A percentile compares a stretch with the other conserved stretches of the same genome.
Conservation (phyloP, 129 eudicot genomes). For the Cynara cardunculus region DNA sequence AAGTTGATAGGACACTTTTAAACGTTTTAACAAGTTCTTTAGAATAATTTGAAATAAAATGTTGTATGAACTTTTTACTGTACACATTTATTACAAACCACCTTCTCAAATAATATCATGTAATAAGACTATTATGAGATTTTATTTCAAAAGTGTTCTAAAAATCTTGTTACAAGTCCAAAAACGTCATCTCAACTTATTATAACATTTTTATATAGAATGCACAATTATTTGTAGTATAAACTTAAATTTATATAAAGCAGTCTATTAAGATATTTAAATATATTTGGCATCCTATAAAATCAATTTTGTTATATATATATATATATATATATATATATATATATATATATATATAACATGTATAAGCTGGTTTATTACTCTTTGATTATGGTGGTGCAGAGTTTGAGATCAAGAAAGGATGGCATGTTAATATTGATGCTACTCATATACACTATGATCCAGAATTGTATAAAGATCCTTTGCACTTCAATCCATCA, state of each 20-base stretch:
- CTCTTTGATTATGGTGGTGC: conserved; percentile 9
- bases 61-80: not conserved
- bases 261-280: not conserved
- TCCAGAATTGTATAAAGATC: conserved; percentile 43
- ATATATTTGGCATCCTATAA: not conserved
- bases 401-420: conserved; percentile 62
- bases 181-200: not conserved
- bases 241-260: not conserved
- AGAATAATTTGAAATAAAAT: not conserved
- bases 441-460: conserved; percentile 63
- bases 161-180: not conserved
- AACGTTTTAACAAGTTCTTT: not conserved
- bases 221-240: not conserved
- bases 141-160: not conserved
- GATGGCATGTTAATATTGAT: conserved; percentile 60
- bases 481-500: conserved; percentile 54
- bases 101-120: not conserved
- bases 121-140: not conserved
- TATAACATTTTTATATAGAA: not conserved
- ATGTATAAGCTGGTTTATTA: too few species aligned
- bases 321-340: too few species aligned
- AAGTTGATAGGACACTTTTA: not conserved
- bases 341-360: too few species aligned
- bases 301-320: not conserved
- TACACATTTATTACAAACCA: not conserved